Conservation (phyloP, 225 moss, liverwort and hornwort species). For the Lunularia cruciata region DNA sequence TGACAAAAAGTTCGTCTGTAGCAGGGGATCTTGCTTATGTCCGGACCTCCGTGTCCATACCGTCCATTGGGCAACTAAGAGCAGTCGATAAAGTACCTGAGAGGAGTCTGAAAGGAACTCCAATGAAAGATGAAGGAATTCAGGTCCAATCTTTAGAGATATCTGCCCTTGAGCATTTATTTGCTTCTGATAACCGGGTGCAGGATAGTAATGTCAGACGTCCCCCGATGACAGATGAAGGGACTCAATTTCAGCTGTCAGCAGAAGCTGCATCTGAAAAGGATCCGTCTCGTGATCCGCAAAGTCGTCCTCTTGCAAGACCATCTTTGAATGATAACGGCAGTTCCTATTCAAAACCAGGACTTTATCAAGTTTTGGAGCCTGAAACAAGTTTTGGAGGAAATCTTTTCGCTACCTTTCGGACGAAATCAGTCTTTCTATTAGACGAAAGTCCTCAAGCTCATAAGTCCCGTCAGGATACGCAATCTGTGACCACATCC, state of each 20-base stretch:
- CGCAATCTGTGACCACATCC: neutral
- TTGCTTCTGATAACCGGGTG: neutral
- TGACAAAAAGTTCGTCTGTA: neutral
- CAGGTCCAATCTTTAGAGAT: neutral
- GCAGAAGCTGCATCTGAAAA: neutral
- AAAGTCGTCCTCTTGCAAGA: conserved; percentile 13
- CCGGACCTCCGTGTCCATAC: no score
- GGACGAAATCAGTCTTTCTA: neutral
- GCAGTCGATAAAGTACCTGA: neutral
- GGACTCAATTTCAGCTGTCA: neutral
- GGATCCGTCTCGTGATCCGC: no score
- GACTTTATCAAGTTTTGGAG: conserved; percentile 24
- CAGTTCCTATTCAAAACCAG: conserved; percentile 12
- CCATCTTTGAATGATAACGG: conserved; percentile 11
- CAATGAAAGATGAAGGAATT: conserved; percentile 10
- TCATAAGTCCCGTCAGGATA: neutral
- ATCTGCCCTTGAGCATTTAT: neutral
- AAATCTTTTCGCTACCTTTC: conserved; percentile 3
- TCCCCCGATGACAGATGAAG: neutral
- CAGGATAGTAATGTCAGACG: neutral
- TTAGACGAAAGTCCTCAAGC: neutral
- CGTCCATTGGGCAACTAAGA: neutral
- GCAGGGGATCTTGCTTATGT: neutral
- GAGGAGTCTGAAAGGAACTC: neutral
- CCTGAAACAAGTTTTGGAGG: conserved; percentile 4